Evolutionary conservation across 1,284 basidiomycete species (phyloP), one percentile per base, ranked within the genome.

Genomic region (Porphyrellus sp.): DNA sequence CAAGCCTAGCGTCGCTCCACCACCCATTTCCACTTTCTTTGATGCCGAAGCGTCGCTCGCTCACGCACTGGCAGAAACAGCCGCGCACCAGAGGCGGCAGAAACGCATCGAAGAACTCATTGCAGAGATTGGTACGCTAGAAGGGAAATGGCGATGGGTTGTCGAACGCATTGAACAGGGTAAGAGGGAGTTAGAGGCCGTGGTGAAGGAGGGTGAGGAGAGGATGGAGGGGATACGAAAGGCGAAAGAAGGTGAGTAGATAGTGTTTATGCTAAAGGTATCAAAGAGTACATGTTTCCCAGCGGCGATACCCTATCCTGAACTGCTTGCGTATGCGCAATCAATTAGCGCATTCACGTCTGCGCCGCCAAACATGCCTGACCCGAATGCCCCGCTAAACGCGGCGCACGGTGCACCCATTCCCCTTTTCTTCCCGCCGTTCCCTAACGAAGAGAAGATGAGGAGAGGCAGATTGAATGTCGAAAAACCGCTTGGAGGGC

Each of bases 361-460:
- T 34, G 89, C 89, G 11, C 89, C 89, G 7, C 88, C 89, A 13
- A 89, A 89, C 64, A 86, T 89, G 81, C 86, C 87, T 27, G 86
- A 90, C 43, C 64, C 55, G 6, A 64, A 66, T 30, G 54, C 60
- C 0, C 63, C 67, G 7, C 27, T 52, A 59, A 74, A 80, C 45
- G 73, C 74, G 24, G 62, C 80, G 44, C 85, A 85, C 12, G 84
- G 85, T 11, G 82, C 82, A 15, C 85, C 86, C 2, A 82, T 85
- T 13, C 85, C 85, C 8, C 63, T 88, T 35, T 90, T 91, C 76
- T 89, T 89, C 72, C 89, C 89, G 21, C 89, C 89, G 11, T 91
- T 91, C 67, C 89, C 89, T 1, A 90, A 89, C 63, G 89, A 91
- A 72, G 89, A 89, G 67, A 90, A 89, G 69, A 90, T 91, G 88